Conservation (phyloP, 768 basidiomycete species). For the Leucosporidium yakuticum region DNA sequence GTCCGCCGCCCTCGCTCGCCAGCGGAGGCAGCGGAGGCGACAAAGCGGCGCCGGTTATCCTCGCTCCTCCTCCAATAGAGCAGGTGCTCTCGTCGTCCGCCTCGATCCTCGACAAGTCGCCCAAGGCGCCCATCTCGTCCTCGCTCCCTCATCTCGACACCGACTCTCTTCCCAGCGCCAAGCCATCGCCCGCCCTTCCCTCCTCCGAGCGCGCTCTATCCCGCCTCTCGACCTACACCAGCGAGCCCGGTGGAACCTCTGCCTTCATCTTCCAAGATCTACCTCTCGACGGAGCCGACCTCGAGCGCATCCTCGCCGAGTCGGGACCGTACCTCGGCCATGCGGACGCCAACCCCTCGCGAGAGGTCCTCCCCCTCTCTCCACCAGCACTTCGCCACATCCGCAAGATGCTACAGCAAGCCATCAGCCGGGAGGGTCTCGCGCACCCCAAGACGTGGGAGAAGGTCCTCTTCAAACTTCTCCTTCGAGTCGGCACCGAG, state of each 20-base stretch:
- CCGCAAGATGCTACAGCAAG: slow-evolving; percentile 82
- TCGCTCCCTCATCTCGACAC: neutral
- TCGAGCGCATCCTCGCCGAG: slow-evolving; percentile 3
- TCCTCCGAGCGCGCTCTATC: neutral
- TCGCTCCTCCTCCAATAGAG: neutral
- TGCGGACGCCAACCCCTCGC: neutral
- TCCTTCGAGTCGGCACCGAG: slow-evolving; percentile 75
- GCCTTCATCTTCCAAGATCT: neutral
- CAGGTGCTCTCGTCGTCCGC: neutral
- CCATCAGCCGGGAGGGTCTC: slow-evolving; percentile 73
- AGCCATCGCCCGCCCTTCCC: neutral
- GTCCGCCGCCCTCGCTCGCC: slow-evolving; percentile 5
- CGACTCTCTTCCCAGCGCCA: neutral
- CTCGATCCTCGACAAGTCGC: neutral
- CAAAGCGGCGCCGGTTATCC: neutral
- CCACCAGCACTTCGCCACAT: slow-evolving; percentile 51
- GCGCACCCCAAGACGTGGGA: slow-evolving; percentile 85
- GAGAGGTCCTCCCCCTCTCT: slow-evolving; percentile 3
- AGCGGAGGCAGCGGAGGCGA: neutral
- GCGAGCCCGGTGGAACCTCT: neutral
- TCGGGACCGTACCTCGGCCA: neutral
- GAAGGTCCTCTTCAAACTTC: slow-evolving; percentile 67
- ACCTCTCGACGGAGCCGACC: neutral
- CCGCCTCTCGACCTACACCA: neutral
- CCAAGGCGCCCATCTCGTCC: neutral